Evolutionary conservation across 2,329 filamentous ascomycete species (phyloP), one percentile per base, ranked within the genome.

Genomic region (Zymoseptoria brevis): DNA sequence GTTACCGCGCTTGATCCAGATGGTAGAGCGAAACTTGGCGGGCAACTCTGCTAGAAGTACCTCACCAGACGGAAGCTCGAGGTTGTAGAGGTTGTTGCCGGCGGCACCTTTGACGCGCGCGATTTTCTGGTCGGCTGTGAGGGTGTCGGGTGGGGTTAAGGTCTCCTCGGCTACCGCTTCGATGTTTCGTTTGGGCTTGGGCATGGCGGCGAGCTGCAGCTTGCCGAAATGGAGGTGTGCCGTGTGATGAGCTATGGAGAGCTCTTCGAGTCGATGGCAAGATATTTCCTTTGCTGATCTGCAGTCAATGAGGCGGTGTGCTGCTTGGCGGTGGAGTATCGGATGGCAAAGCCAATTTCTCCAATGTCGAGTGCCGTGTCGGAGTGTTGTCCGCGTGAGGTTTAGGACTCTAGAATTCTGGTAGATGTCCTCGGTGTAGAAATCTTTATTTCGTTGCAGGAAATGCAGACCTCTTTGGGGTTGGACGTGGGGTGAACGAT

Each of bases 1-100:
- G 0, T 90, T 90, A 29, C 91, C 89, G 19, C 90, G 86, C 75
- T 89, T 92, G 73, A 97, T 88, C 89, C 90, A 97, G 64, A 97
- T 90, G 1, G 90, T 94, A 64, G 90, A 94, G 62, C 93, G 88
- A 72, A 97, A 96, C 49, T 86, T 85, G 24, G 90, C 79, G 8
- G 89, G 87, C 19, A 99, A 83, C 78, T 96, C 91, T 21, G 91
- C 87, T 19, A 95, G 77, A 48, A 93, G 75, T 6, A 81, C 76
- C 68, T 85, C 82, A 60, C 83, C 81, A 67, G 81, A 80, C 22
- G 92, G 85, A 29, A 92, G 78, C 70, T 87, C 81, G 70, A 93
- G 90, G 50, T 83, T 83, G 79, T 96, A 97, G 50, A 96, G 80
- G 74, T 89, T 95, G 77, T 96, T 96, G 66, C 93, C 93, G 66